Percentiles rank a stretch among this genome's conserved stretches.
Conservation (phyloP, 2,329 filamentous ascomycete species). For the Trichophyton schoenleinii region DNA sequence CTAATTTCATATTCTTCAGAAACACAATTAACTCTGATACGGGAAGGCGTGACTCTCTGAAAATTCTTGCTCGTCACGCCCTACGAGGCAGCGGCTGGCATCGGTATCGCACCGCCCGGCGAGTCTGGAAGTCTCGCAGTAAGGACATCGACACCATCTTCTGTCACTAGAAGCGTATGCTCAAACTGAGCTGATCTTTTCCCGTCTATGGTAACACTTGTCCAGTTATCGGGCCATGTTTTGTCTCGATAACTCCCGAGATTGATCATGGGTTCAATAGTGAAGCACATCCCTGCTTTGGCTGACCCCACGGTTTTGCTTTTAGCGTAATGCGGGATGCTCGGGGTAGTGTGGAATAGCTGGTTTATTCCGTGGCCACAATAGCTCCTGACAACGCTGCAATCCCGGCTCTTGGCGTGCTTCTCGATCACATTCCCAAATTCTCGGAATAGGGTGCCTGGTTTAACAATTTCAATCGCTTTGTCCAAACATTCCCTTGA, state of each 20-base stretch:
- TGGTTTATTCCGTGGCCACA: constrained; percentile 92
- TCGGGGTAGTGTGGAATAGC: constrained; percentile 85
- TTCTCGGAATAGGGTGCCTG: constrained; percentile 81
- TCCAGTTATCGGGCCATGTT: constrained; percentile 99
- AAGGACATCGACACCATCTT: constrained; percentile 67
- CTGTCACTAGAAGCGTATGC: constrained; percentile 72
- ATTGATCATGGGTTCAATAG: constrained; percentile 97
- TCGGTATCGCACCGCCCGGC: constrained; percentile 58
- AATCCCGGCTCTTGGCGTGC: constrained; percentile 70
- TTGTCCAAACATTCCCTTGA: constrained; percentile 81
- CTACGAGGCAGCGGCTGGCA: constrained; percentile 32
- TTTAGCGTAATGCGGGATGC: constrained; percentile 93
- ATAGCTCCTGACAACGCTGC: constrained; percentile 89
- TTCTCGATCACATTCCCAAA: constrained; percentile 94
- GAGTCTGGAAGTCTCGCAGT: constrained; percentile 62
- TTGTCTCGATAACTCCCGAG: constrained; percentile 81
- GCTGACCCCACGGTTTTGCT: constrained; percentile 94
- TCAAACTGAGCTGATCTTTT: constrained; percentile 90
- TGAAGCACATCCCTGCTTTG: constrained; percentile 96
- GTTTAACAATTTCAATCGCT: constrained; percentile 83
- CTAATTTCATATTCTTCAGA: no score
- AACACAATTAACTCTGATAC: no score
- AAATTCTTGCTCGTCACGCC: background rate
- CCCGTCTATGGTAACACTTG: constrained; percentile 82
- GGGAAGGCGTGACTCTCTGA: no score